Evolutionary conservation across 192 early-diverging fungal species (phyloP), one percentile per base, ranked within the genome.

Genomic region (Coemansia interrupta): DNA sequence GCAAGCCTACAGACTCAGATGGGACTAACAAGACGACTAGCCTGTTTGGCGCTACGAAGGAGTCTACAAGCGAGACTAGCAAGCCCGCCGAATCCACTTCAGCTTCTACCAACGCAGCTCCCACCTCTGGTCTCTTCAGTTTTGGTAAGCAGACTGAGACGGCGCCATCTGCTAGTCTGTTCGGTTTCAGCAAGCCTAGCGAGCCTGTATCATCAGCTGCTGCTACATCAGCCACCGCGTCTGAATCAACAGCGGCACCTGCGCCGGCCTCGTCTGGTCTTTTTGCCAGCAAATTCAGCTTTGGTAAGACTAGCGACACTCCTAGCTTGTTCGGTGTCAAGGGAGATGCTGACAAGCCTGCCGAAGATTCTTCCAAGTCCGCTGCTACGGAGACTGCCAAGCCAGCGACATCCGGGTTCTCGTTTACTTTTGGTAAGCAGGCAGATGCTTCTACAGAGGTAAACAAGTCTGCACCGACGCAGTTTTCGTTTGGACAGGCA

Each of bases 361-460:
- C 23, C 15, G 48, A 10, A 13, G 49, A 23, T 20, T 1, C 48
- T 29, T 17, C 48, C 17, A 23, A 47, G 45, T n/a, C n/a, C n/a
- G 12, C 11, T 52, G 43, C 52, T 15, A 36, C 15, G 39, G 51
- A 50, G 11, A 42, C 61, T 4, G 42, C 28, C 2, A 47, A 48
- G 52, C 51, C 61, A 15, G 61, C 52, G 5, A 18, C 53, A n/a
- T 54, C 44, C 8, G 58, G 53, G 28, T 58, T 54, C 12, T 29
- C 48, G 32, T 65, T 66, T 51, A 42, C 54, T 19, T 76, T 61
- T 66, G 60, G 32, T 4, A 72, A 71, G 63, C 39, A 54, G 17
- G 51, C 58, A 28, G 54, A 45, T 29, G 13, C 51, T 36, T 49
- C 57, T 22, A 36, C 32, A 5, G 67, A 22, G 2, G 11, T 39